A percentile compares a stretch with the other conserved stretches of the same genome.
Conservation (phyloP, 306 rosid genomes). For the Glycine soja region DNA sequence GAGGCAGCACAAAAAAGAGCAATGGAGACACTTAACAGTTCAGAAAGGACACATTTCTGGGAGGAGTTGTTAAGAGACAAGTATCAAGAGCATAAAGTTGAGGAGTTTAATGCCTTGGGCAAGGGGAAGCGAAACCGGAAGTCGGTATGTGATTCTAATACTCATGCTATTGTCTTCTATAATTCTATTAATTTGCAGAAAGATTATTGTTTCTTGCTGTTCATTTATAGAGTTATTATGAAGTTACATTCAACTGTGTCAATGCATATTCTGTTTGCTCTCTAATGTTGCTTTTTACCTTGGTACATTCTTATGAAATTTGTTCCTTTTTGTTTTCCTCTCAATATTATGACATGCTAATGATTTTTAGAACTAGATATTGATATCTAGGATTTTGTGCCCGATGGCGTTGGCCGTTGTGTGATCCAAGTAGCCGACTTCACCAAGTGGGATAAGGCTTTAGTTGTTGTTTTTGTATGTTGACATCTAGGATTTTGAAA, state of each 20-base stretch:
- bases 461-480: too few relatives aligned
- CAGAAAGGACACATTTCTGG: slow-evolving; percentile 85
- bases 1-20: slow-evolving; percentile 77
- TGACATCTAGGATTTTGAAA: too few relatives aligned
- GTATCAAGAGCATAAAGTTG: slow-evolving; percentile 89
- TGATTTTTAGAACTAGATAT: background rate
- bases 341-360: slow-evolving; percentile 29
- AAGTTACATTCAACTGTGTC: slow-evolving; percentile 20
- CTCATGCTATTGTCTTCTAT: background rate
- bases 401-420: too few relatives aligned
- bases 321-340: slow-evolving; percentile 22
- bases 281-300: slow-evolving; percentile 11
- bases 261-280: slow-evolving; percentile 32
- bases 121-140: slow-evolving; percentile 97
- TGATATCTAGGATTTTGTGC: slow-evolving; percentile 13
- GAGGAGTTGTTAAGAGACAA: slow-evolving; percentile 89
- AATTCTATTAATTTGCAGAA: slow-evolving; percentile 6
- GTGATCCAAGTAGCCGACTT: too few relatives aligned
- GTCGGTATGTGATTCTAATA: slow-evolving; percentile 62
- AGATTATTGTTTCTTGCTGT: slow-evolving; percentile 27
- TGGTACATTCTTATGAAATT: slow-evolving; percentile 9
- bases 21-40: slow-evolving; percentile 54
- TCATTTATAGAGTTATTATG: slow-evolving; percentile 29
- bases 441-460: too few relatives aligned
- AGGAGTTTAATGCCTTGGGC: slow-evolving; percentile 89